Conservation (phyloP, 306 rosid genomes). For the Malus sylvestris region DNA sequence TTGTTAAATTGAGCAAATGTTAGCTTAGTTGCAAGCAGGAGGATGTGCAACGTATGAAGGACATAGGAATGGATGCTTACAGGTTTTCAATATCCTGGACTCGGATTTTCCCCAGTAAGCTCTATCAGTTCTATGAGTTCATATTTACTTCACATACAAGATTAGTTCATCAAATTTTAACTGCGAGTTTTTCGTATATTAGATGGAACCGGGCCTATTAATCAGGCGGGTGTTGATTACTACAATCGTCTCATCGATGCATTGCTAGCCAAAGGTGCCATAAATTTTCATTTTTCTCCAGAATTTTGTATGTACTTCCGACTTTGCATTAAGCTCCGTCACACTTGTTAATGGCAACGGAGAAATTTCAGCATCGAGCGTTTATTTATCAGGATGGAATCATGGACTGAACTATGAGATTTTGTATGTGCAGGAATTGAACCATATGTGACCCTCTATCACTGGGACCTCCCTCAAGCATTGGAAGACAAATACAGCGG, state of each 20-base stretch:
- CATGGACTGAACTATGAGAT: too few relatives aligned
- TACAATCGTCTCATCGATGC: slow-evolving; percentile 78
- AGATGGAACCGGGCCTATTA: slow-evolving; percentile 78
- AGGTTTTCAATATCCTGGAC: slow-evolving; percentile 93
- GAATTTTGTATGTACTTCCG: not conserved
- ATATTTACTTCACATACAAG: not conserved
- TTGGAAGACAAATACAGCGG: slow-evolving; percentile 76
- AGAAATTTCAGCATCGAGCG: too few relatives aligned
- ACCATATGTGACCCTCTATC: slow-evolving; percentile 89
- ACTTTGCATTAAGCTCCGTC: not conserved
- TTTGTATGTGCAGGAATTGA: slow-evolving; percentile 44
- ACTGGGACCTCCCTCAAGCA: slow-evolving; percentile 96
- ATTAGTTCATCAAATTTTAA: not conserved
- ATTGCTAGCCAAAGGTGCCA: slow-evolving; percentile 65
- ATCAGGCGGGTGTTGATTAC: slow-evolving; percentile 73
- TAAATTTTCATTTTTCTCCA: not conserved
- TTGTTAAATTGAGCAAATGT: not conserved
- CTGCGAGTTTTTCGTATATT: not conserved
- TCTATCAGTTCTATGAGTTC: not conserved
- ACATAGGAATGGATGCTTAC: slow-evolving; percentile 85
- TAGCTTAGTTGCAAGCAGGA: slow-evolving; percentile 34
- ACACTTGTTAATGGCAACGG: not conserved
- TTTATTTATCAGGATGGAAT: too few relatives aligned
- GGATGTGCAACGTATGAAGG: slow-evolving; percentile 79
- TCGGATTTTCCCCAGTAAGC: slow-evolving; percentile 78